Base-by-base conservation (phyloP, 148 eudicot species). In the Salicornia ramosissima region DNA sequence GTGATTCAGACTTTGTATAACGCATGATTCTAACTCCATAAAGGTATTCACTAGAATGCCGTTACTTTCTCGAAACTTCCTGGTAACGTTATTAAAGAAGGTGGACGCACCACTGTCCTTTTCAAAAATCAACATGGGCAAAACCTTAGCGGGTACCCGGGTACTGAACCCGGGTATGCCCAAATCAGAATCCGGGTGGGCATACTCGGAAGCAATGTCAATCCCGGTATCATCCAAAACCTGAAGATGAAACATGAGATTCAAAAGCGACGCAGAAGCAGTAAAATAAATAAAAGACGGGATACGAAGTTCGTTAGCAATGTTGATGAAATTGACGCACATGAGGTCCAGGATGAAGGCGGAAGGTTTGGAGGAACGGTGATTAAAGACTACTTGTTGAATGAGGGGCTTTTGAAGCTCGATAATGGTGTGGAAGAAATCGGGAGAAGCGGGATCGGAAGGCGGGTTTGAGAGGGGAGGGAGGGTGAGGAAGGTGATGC, bases 11-110 rank as follows among this genome's bases (percentile, higher is more conserved):
- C 77, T 34, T 21, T 69, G 45, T 2, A 83, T 60, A 22, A 69
- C 51, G 16, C 56, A 22, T 0, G 75, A 28, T 33, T 86, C 86
- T 1, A 83, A 24, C 49, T 81, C 85, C 26, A 10, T 3, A 33
- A 80, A 83, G 0, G 86, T 83, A 57, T 87, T 87, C 6, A 85
- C 65, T 1, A 87, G 14, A 25, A 87, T 81, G 6, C 91, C 88
- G n/a, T 84, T 69, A 0, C 77, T 34, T 43, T 83, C 82, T 57
- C 78, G 57, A 46, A 64, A 78, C 65, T 65, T 77, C 1, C 64
- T 19, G 0, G 72, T 36, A 5, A 51, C 39, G n/a, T 70, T 6
- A 1, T 59, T 0, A 3, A 75, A 43, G 26, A 64, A 25, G 1
- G n/a, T 11, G 5, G 69, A 70, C n/a, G 78, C 72, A 0, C 14